A percentile compares a stretch with the other conserved stretches of the same genome.
These are phyloP conservation scores for Letharia columbiana DNA, from an alignment of 495 filamentous ascomycete genomes.

Conservation along the genomic window DNA sequence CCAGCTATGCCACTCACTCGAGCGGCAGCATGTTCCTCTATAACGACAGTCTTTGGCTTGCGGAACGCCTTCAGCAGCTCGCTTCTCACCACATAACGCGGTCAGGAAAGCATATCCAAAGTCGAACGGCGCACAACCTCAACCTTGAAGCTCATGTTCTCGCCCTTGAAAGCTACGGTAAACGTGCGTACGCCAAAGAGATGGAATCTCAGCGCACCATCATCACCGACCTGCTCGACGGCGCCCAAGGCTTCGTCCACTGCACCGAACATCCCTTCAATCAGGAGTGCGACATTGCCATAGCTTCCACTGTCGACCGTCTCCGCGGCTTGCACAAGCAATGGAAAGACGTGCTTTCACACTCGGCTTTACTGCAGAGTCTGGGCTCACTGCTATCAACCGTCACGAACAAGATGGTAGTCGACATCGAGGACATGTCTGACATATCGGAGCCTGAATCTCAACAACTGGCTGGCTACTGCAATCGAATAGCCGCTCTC, in stretches of 20 bases:
- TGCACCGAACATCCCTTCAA: slow-evolving; percentile 56
- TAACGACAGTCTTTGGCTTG: slow-evolving; percentile 78
- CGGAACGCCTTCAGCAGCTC: slow-evolving; percentile 59
- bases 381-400: slow-evolving; percentile 76
- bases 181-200: slow-evolving; percentile 76
- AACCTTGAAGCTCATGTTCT: slow-evolving; percentile 62
- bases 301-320: slow-evolving; percentile 57
- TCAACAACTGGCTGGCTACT: slow-evolving; percentile 63
- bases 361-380: slow-evolving; percentile 75
- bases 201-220: slow-evolving; percentile 79
- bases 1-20: slow-evolving; percentile 59
- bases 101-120: slow-evolving; percentile 7
- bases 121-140: slow-evolving; percentile 38
- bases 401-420: slow-evolving; percentile 68
- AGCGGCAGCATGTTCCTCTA: slow-evolving; percentile 87
- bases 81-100: slow-evolving; percentile 20
- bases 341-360: slow-evolving; percentile 75
- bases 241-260: slow-evolving; percentile 54
- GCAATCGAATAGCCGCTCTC: slow-evolving; percentile 59
- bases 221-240: slow-evolving; percentile 75
- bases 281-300: slow-evolving; percentile 58
- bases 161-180: slow-evolving; percentile 67
- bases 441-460: slow-evolving; percentile 86
- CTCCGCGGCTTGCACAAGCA: slow-evolving; percentile 58
- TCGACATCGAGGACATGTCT: slow-evolving; percentile 75